phyloP scores from a whole-genome alignment of 352 stramenopile species.

The Thalassiosira ordinaria region DNA sequence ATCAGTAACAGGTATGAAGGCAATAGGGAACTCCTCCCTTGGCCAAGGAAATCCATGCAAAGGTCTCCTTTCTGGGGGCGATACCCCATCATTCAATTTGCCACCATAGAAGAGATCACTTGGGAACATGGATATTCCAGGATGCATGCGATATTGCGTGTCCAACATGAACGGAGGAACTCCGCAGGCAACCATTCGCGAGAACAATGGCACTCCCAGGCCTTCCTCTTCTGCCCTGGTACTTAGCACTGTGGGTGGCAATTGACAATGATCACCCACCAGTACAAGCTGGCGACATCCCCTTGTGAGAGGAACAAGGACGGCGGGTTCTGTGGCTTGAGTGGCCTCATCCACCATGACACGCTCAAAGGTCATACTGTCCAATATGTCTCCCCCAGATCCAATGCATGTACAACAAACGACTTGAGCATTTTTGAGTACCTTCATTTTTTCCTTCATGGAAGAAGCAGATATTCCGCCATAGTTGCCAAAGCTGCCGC shows the following conservation, averaged over 20 bases:
- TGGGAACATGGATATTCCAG: slow-evolving; percentile 95
- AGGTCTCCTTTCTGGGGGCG: slow-evolving; percentile 78
- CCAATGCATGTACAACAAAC: slow-evolving; percentile 87
- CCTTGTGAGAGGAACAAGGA: slow-evolving; percentile 94
- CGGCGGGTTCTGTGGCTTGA: slow-evolving; percentile 95
- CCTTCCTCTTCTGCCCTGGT: slow-evolving; percentile 84
- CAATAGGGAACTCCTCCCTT: slow-evolving; percentile 83
- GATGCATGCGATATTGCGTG: slow-evolving; percentile 99
- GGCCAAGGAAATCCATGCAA: slow-evolving; percentile 83
- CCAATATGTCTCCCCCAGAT: slow-evolving; percentile 83
- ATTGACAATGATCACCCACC: slow-evolving; percentile 86
- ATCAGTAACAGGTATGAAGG: slow-evolving; percentile 79
- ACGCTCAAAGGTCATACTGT: slow-evolving; percentile 91
- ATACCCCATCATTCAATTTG: slow-evolving; percentile 82
- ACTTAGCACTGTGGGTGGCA: slow-evolving; percentile 85
- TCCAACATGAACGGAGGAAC: slow-evolving; percentile 94
- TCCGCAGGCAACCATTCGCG: slow-evolving; percentile 87
- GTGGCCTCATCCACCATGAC: slow-evolving; percentile 98
- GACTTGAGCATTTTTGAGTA: slow-evolving; percentile 82
- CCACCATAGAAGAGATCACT: slow-evolving; percentile 96
- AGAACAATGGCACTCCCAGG: slow-evolving; percentile 84
- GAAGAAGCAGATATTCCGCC: slow-evolving; percentile 47
- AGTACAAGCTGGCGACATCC: slow-evolving; percentile 88
- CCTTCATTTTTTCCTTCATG: slow-evolving; percentile 84
- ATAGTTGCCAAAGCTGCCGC: slow-evolving; percentile 36